phyloP scores from a whole-genome alignment of 169 alveolate genomes.

The Plasmodium cynomolgi region DNA sequence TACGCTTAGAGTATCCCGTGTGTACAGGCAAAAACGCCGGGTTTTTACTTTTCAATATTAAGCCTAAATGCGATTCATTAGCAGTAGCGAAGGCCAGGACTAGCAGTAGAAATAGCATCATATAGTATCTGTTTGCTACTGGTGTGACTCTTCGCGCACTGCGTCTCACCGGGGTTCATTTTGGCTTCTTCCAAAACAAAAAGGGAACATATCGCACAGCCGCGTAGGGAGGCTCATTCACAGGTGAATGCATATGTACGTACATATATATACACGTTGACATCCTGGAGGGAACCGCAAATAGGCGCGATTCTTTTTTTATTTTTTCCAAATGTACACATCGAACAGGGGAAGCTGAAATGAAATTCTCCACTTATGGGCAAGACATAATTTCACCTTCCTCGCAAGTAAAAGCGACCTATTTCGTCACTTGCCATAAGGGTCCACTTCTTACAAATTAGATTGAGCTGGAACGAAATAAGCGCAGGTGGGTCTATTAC shows the following conservation, averaged over 20 bases:
- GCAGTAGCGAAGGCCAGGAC: conserved; percentile 9
- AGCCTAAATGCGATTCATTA: conserved; percentile 13
- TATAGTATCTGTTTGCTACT: conserved; percentile 18
- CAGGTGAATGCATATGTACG: not conserved
- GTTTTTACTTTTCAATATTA: conserved; percentile 26
- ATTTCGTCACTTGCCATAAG: not conserved
- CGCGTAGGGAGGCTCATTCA: not conserved
- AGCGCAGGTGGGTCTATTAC: not conserved
- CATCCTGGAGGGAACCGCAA: not conserved
- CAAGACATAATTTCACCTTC: not conserved
- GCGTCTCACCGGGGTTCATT: conserved; percentile 20
- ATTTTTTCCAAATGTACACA: not conserved
- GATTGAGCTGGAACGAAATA: not conserved
- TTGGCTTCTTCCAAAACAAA: conserved; percentile 1
- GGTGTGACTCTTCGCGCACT: not conserved
- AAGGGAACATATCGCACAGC: not conserved
- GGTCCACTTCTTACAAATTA: not conserved
- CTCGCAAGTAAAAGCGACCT: not conserved
- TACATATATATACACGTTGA: not conserved
- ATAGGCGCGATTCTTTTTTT: not conserved
- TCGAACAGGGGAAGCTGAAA: not conserved
- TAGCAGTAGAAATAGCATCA: conserved; percentile 55
- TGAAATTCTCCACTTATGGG: not conserved
- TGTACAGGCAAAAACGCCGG: conserved; percentile 56
- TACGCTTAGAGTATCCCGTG: conserved; percentile 10